Evolutionary conservation across 2,329 filamentous ascomycete genomes (phyloP).

Genomic region (Fusarium austroafricanum): DNA sequence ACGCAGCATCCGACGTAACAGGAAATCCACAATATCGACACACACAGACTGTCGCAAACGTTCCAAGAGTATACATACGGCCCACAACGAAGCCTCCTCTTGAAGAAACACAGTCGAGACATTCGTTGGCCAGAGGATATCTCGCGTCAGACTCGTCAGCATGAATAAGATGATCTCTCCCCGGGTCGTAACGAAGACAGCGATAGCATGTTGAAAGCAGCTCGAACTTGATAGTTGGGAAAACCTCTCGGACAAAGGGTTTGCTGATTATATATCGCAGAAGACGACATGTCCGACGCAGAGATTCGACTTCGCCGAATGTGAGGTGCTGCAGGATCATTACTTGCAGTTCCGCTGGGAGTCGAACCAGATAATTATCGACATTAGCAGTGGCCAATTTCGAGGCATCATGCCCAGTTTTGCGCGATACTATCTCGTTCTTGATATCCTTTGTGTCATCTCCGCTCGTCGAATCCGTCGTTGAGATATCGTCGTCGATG

Average conservation of each 20-base stretch:
- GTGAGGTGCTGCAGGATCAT: slow-evolving; percentile 55
- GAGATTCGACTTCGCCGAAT: slow-evolving; percentile 57
- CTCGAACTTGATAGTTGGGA: slow-evolving; percentile 49
- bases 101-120: slow-evolving; percentile 54
- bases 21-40: slow-evolving; percentile 61
- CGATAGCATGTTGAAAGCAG: slow-evolving; percentile 55
- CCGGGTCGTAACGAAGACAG: slow-evolving; percentile 53
- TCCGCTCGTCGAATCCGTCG: neutral
- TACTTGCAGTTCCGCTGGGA: slow-evolving; percentile 58
- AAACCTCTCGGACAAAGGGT: slow-evolving; percentile 51
- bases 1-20: slow-evolving; percentile 47
- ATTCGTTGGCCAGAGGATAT: slow-evolving; percentile 55
- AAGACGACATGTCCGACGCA: slow-evolving; percentile 56
- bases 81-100: slow-evolving; percentile 53
- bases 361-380: slow-evolving; percentile 45
- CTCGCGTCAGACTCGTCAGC: slow-evolving; percentile 46
- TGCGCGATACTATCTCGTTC: neutral
- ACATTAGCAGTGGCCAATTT: neutral
- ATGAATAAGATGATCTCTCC: slow-evolving; percentile 49
- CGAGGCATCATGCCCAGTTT: fast-evolving
- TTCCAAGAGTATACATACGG: slow-evolving; percentile 52
- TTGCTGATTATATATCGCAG: slow-evolving; percentile 53
- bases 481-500: neutral
- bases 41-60: slow-evolving; percentile 51
- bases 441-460: neutral